These are phyloP conservation scores for Ceratonia siliqua DNA, from an alignment of 306 rosid species.

Conservation along the genomic window DNA sequence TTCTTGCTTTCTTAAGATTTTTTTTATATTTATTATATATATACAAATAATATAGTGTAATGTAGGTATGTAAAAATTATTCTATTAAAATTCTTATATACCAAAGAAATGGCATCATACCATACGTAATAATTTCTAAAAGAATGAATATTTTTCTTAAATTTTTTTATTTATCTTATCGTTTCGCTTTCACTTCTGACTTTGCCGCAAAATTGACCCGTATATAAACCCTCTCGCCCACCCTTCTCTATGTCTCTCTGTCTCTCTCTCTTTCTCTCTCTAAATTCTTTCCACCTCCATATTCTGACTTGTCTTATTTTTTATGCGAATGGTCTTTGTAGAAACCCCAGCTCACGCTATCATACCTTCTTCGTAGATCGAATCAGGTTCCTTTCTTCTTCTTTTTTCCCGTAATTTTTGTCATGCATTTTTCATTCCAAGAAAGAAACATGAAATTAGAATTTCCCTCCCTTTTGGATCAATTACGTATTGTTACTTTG, in stretches of 20 bases:
- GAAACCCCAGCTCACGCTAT: slow-evolving; percentile 50
- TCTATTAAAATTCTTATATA: no score
- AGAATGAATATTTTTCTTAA: no score
- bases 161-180: no score
- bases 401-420: neutral
- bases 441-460: neutral
- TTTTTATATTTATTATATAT: no score
- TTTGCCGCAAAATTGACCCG: slow-evolving; percentile 37
- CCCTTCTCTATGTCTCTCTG: no score
- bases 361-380: slow-evolving; percentile 56
- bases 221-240: neutral
- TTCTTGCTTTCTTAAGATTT: no score
- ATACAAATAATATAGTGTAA: no score
- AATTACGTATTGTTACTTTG: neutral
- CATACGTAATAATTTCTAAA: no score
- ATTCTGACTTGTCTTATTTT: slow-evolving; percentile 27
- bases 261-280: slow-evolving; percentile 16
- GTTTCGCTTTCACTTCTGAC: neutral
- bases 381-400: slow-evolving; percentile 58
- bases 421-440: slow-evolving; percentile 1
- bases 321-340: slow-evolving; percentile 47
- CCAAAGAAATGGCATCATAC: no score
- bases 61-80: no score
- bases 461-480: neutral
- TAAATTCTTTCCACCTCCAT: slow-evolving; percentile 31